Evolutionary conservation across 2,329 filamentous ascomycete species (phyloP).

Genomic region (Aspergillus caelatus): DNA sequence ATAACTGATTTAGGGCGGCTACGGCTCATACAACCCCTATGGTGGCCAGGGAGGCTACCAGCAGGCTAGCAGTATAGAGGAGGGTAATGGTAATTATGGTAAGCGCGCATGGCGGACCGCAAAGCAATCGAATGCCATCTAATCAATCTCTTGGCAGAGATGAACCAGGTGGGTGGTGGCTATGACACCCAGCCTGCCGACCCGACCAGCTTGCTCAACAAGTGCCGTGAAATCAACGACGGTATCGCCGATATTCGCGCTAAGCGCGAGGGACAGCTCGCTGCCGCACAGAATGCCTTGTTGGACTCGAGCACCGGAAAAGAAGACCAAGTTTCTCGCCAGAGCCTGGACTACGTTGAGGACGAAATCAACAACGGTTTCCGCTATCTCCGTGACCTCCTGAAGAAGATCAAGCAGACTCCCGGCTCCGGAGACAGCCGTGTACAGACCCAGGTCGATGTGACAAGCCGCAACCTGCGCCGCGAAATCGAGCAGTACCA

Average conservation of each 20-base stretch:
- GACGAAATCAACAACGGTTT: slow-evolving; percentile 83
- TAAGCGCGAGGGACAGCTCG: slow-evolving; percentile 50
- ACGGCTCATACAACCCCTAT: slow-evolving; percentile 56
- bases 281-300: slow-evolving; percentile 69
- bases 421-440: slow-evolving; percentile 72
- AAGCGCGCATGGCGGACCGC: slow-evolving; percentile 8
- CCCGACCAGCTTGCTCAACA: slow-evolving; percentile 79
- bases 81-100: slow-evolving; percentile 43
- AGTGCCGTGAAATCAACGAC: slow-evolving; percentile 77
- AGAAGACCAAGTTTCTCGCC: slow-evolving; percentile 65
- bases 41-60: slow-evolving; percentile 33
- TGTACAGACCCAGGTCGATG: slow-evolving; percentile 79
- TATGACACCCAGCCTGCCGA: slow-evolving; percentile 47
- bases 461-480: slow-evolving; percentile 78
- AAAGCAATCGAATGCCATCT: slow-evolving; percentile 1
- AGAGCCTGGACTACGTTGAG: slow-evolving; percentile 72
- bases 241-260: slow-evolving; percentile 74
- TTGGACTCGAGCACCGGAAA: slow-evolving; percentile 74
- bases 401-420: slow-evolving; percentile 80
- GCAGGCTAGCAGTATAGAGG: slow-evolving; percentile 33
- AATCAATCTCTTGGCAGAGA: slow-evolving; percentile 39
- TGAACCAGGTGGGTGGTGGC: slow-evolving; percentile 38
- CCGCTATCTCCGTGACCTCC: slow-evolving; percentile 74
- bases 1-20: slow-evolving; percentile 38
- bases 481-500: slow-evolving; percentile 81